Base-by-base conservation (phyloP, 176 grass and related monocot genomes). In the Triticum aestivum region DNA sequence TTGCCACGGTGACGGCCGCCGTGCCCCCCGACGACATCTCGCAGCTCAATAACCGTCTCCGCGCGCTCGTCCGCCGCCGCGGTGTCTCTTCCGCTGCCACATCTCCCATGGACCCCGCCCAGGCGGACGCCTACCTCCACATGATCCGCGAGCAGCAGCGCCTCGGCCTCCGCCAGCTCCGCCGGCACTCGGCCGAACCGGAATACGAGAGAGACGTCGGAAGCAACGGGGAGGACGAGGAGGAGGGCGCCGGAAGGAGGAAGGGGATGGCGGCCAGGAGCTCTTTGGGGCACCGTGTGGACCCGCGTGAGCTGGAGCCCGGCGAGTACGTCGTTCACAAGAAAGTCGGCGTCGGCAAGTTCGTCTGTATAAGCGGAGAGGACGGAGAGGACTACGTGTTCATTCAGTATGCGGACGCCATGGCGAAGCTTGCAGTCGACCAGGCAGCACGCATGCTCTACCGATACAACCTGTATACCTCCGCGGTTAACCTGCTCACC, bases 311-410 rank as follows among this genome's bases (percentile, higher is more conserved):
- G 83, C 92, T 98, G 77, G 76, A 85, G 42, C 82, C 92, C 11
- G 93, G 93, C 71, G 92, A 98, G 79, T 98, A 96, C 79, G 92
- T 98, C 24, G 93, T 98, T 72, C 96, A 96, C 77, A 98, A 92
- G 91, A 98, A 92, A 77, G 96, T 96, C 39, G 96, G 93, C n/a
- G 88, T 98, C 34, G 96, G 91, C 11, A 95, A 98, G 65, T 98
- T 98, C 65, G 90, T 81, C 62, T 92, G 86, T 73, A 98, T 94
- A 54, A 95, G 93, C 77, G 83, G 86, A 6, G 93, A 95, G 84
- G 88, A 98, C 33, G 79, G 83, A 17, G 54, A 87, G 4, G 90
- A 95, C 34, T 98, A 98, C 84, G 87, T 98, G 5, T 98, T 95
- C 72, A 91, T 98, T 13, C 89, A 98, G 80, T 98, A 95, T 63